Evolutionary conservation across 345 rosid genomes (phyloP).

Genomic region (Trapa incisa): DNA sequence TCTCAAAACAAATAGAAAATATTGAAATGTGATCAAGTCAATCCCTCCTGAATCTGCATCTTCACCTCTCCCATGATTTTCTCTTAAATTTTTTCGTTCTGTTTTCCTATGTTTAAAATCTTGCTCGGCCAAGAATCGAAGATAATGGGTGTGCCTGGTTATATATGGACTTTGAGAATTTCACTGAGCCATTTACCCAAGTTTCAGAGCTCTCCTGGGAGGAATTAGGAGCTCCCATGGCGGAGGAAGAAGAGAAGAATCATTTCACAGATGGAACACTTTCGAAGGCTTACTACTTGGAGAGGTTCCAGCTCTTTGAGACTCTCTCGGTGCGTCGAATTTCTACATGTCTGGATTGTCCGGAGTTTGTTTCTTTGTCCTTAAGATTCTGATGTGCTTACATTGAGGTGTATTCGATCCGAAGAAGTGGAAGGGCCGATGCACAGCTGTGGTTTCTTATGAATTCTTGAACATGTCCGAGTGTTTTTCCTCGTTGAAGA

Average conservation of each 20-base stretch:
- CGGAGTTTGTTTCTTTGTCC: neutral
- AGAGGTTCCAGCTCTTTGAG: conserved; percentile 78
- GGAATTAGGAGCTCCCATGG: neutral
- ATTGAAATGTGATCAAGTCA: neutral
- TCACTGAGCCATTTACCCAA: neutral
- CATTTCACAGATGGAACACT: conserved; percentile 9
- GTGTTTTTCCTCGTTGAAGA: neutral
- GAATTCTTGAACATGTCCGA: neutral
- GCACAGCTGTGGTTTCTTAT: neutral
- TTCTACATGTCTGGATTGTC: neutral
- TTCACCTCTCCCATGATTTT: neutral
- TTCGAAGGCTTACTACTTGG: conserved; percentile 32
- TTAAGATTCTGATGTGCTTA: neutral
- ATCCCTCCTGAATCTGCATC: neutral
- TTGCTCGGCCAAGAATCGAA: neutral
- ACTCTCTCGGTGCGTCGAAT: conserved; percentile 55
- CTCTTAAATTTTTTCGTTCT: neutral
- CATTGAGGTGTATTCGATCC: neutral
- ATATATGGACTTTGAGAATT: neutral
- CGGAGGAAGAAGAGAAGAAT: conserved; percentile 1
- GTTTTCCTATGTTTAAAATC: neutral
- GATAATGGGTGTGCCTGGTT: neutral
- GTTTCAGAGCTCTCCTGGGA: neutral
- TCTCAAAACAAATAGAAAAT: too few relatives aligned
- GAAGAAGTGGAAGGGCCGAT: neutral